Conservation (phyloP, 2,329 filamentous ascomycete species). For the Epichloe gansuensis region DNA sequence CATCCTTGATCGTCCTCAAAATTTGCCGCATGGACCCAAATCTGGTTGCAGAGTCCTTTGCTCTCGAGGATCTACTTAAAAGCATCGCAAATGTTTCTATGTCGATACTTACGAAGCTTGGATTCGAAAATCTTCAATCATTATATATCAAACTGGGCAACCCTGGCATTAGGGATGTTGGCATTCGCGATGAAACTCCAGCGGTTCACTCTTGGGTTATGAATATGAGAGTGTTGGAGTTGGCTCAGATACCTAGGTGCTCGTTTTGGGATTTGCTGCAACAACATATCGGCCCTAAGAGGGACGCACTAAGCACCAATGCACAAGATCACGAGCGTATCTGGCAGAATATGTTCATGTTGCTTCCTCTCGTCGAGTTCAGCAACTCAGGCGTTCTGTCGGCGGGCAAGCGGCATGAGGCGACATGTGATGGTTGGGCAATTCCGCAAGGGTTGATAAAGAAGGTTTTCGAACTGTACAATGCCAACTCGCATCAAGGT, state of each 20-base stretch:
- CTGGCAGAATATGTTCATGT: conserved; percentile 46
- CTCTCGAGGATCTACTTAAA: conserved; percentile 37
- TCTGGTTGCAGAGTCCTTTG: conserved; percentile 24
- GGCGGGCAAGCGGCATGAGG: conserved; percentile 17
- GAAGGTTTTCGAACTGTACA: conserved; percentile 45
- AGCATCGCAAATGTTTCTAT: conserved; percentile 26
- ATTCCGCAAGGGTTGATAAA: conserved; percentile 44
- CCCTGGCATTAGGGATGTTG: conserved; percentile 32
- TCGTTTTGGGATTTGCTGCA: conserved; percentile 50
- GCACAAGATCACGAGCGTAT: conserved; percentile 37
- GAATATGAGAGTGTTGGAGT: conserved; percentile 39
- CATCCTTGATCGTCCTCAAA: conserved; percentile 25
- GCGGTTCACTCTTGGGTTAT: conserved; percentile 44
- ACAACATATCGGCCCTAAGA: conserved; percentile 25
- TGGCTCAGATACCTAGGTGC: conserved; percentile 34
- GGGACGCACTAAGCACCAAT: conserved; percentile 25
- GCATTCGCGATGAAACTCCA: conserved; percentile 34
- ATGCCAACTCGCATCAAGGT: conserved; percentile 38
- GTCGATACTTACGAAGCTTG: conserved; percentile 27
- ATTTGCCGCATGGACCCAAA: conserved; percentile 27
- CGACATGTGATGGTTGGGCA: conserved; percentile 41
- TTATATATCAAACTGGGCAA: conserved; percentile 37
- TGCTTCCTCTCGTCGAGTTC: conserved; percentile 50
- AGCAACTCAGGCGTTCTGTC: conserved; percentile 38
- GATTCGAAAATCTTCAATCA: conserved; percentile 29